A percentile compares a stretch with the other conserved stretches of the same genome.
These are phyloP conservation scores for Erythrophleum fordii DNA, from an alignment of 306 rosid species.

Conservation along the genomic window DNA sequence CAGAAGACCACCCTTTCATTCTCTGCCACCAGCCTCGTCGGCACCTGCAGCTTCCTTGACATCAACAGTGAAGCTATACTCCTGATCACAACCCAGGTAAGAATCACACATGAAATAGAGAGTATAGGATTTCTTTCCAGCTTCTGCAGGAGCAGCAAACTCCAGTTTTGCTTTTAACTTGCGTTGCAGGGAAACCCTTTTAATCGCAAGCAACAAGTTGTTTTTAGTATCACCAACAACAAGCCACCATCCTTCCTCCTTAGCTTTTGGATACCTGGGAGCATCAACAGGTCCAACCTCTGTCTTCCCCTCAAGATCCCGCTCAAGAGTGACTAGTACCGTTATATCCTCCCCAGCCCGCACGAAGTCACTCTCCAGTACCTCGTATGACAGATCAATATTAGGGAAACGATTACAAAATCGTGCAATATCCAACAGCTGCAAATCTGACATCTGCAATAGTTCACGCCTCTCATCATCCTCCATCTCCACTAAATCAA, in stretches of 20 bases:
- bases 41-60: slow-evolving; percentile 58
- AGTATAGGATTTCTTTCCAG: slow-evolving; percentile 70
- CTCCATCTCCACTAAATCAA: slow-evolving; percentile 92
- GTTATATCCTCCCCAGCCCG: slow-evolving; percentile 71
- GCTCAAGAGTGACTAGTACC: slow-evolving; percentile 71
- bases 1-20: slow-evolving; percentile 38
- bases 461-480: slow-evolving; percentile 80
- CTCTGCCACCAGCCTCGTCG: slow-evolving; percentile 53
- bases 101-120: slow-evolving; percentile 98
- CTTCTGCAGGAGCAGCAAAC: slow-evolving; percentile 74
- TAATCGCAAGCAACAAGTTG: slow-evolving; percentile 78
- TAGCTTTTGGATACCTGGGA: slow-evolving; percentile 78
- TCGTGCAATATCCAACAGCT: slow-evolving; percentile 75
- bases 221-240: slow-evolving; percentile 81
- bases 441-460: slow-evolving; percentile 75
- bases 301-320: slow-evolving; percentile 75
- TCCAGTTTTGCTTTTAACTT: slow-evolving; percentile 77
- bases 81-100: slow-evolving; percentile 95
- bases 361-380: slow-evolving; percentile 60
- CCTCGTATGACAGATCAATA: slow-evolving; percentile 75
- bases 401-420: slow-evolving; percentile 89
- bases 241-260: slow-evolving; percentile 99
- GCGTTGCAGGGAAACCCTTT: slow-evolving; percentile 75
- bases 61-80: slow-evolving; percentile 68
- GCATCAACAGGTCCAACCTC: slow-evolving; percentile 79